Evolutionary conservation across 163 green algal genomes (phyloP).

Genomic region (Prototheca wickerhamii): DNA sequence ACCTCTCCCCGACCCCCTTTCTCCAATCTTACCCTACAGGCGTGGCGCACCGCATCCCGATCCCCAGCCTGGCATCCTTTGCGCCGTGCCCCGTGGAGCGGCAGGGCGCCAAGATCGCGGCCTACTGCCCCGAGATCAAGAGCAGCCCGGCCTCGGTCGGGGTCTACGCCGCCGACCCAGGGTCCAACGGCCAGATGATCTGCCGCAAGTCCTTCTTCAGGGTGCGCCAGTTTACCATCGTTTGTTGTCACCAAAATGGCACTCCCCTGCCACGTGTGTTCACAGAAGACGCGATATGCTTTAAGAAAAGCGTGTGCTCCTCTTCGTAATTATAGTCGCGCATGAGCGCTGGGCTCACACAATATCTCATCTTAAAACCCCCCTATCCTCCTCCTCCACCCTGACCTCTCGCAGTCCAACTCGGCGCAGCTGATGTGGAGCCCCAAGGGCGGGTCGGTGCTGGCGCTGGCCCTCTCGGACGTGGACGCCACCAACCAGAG

Average conservation of each 20-base stretch:
- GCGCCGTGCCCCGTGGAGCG: constrained; percentile 34
- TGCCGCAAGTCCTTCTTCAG: constrained; percentile 75
- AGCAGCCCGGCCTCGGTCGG: constrained; percentile 52
- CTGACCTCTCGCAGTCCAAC: constrained; percentile 23
- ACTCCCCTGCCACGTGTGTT: too few species aligned
- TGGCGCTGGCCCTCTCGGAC: constrained; percentile 75
- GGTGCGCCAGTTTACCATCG: constrained; percentile 32
- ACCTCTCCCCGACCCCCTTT: too few species aligned
- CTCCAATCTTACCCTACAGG: too few species aligned
- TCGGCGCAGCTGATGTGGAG: constrained; percentile 60
- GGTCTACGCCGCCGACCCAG: constrained; percentile 23
- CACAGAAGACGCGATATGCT: too few species aligned
- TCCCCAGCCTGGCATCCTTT: constrained; percentile 57
- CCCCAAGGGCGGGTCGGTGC: constrained; percentile 48
- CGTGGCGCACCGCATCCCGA: constrained; percentile 42
- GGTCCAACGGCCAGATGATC: constrained; percentile 22
- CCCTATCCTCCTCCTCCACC: background rate
- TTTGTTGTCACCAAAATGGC: too few species aligned
- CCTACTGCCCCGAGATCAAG: constrained; percentile 71
- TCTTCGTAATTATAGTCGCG: too few species aligned
- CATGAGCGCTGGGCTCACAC: too few species aligned
- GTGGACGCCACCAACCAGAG: constrained; percentile 90
- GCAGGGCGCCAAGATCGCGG: constrained; percentile 25
- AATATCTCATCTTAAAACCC: too few species aligned
- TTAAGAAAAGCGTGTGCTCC: too few species aligned